phyloP scores from a whole-genome alignment of 2,329 filamentous ascomycete genomes.

The Hymenoscyphus scutula region DNA sequence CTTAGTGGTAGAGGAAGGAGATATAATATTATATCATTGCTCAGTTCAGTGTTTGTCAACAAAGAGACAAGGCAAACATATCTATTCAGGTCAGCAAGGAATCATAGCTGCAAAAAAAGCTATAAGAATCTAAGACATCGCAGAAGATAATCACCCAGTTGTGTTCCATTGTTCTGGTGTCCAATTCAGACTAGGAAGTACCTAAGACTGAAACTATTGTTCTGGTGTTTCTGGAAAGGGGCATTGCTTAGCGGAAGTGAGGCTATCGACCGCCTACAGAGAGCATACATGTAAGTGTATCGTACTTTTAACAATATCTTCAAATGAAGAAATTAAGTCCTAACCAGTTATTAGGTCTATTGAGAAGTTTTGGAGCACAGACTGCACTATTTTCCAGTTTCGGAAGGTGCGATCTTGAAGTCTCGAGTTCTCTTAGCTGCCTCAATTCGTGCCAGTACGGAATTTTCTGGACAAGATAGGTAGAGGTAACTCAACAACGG shows the following conservation, averaged over 20 bases:
- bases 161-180: background rate
- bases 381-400: background rate
- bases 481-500: too few relatives aligned
- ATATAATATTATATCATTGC: background rate
- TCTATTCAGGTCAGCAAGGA: background rate
- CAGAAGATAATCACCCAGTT: background rate
- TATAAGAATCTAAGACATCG: background rate
- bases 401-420: background rate
- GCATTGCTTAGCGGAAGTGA: background rate
- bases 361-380: background rate
- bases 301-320: background rate
- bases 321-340: background rate
- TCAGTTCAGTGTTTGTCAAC: background rate
- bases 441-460: background rate
- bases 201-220: background rate
- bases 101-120: background rate
- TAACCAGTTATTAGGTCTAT: background rate
- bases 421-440: background rate
- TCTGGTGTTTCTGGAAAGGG: background rate
- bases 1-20: background rate
- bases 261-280: background rate
- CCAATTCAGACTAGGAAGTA: background rate
- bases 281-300: background rate
- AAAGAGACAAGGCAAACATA: background rate
- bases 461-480: too few relatives aligned